phyloP scores from a whole-genome alignment of 2,329 filamentous ascomycete genomes.

The Diaporthe amygdali region DNA sequence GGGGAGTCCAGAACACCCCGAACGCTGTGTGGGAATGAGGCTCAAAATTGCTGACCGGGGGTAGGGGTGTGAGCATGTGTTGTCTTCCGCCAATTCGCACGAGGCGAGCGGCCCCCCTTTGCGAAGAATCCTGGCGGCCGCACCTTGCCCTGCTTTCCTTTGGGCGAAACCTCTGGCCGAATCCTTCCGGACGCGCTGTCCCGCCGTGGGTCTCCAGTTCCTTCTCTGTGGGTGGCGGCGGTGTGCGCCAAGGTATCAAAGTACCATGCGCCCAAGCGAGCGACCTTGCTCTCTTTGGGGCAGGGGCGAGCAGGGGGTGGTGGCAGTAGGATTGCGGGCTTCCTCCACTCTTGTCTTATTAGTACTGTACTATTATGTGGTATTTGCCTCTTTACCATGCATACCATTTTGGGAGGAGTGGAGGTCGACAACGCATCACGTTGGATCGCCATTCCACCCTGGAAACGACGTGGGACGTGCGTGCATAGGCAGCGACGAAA shows the following conservation, averaged over 20 bases:
- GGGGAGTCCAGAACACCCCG: constrained; percentile 22
- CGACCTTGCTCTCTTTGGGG: neutral
- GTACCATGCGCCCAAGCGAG: constrained; percentile 10
- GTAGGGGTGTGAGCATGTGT: neutral
- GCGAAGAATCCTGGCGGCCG: constrained; percentile 24
- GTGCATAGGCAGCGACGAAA: constrained; percentile 7
- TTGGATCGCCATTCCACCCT: constrained; percentile 17
- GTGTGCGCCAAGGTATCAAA: constrained; percentile 3
- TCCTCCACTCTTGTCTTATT: neutral
- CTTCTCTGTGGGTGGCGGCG: constrained; percentile 8
- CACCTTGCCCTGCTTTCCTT: constrained; percentile 15
- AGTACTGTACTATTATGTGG: neutral
- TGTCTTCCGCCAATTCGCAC: neutral
- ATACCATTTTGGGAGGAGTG: neutral
- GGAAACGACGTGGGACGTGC: constrained; percentile 7
- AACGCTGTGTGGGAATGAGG: constrained; percentile 25
- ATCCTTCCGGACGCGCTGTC: constrained; percentile 4
- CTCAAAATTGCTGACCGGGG: constrained; percentile 24
- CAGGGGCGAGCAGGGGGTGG: neutral
- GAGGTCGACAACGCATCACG: constrained; percentile 19
- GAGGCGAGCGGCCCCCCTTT: neutral
- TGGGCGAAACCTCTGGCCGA: constrained; percentile 4
- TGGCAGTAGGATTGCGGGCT: constrained; percentile 8
- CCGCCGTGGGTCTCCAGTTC: neutral
- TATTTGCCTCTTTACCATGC: neutral